Evolutionary conservation across 495 filamentous ascomycete species (phyloP).

Genomic region (Apiosordaria backusii): DNA sequence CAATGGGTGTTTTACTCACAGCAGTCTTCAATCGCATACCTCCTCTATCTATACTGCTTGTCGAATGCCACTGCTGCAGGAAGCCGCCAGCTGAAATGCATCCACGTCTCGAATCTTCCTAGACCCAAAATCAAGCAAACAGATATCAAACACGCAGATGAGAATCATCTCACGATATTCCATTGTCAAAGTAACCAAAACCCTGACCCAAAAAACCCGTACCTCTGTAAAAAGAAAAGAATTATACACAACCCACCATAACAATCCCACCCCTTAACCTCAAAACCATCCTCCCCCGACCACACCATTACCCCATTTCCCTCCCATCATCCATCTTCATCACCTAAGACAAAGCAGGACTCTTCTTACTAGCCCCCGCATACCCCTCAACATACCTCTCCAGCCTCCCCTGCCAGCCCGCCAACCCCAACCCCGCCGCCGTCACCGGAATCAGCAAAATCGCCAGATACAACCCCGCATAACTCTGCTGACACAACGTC

Average conservation of each 20-base stretch:
- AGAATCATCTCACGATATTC: background rate
- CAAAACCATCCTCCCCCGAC: background rate
- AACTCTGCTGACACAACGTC: constrained; percentile 49
- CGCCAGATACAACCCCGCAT: constrained; percentile 47
- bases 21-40: background rate
- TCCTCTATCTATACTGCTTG: too few species aligned
- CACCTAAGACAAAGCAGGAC: constrained; percentile 16
- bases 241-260: constrained; percentile 4
- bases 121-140: background rate
- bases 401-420: constrained; percentile 37
- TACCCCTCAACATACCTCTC: constrained; percentile 37
- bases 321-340: background rate
- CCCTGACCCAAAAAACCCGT: background rate
- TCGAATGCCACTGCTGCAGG: too few species aligned
- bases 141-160: background rate
- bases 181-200: background rate
- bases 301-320: too few species aligned
- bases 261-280: background rate
- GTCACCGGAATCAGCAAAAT: constrained; percentile 53
- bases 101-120: background rate
- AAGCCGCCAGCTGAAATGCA: background rate
- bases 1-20: too few species aligned
- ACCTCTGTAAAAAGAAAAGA: background rate
- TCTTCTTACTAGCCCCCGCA: constrained; percentile 21
- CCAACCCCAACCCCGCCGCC: constrained; percentile 38